Evolutionary conservation across 2,329 filamentous ascomycete genomes (phyloP), one percentile per base, ranked within the genome.

Genomic region (Paecilomyces dactylethromorphus): DNA sequence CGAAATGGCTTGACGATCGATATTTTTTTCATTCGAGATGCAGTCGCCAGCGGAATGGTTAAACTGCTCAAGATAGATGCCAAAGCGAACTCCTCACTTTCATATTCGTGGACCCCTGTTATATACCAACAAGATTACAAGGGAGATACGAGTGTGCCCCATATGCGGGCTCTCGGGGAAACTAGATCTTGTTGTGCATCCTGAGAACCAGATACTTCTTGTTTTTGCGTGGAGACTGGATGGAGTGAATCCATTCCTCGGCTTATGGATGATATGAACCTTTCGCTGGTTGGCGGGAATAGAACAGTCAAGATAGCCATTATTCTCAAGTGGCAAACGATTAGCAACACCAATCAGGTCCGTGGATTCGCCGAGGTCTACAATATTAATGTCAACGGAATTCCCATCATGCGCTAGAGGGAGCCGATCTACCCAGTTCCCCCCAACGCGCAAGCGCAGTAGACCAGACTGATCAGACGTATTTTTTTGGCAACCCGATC

Each of bases 191-290:
- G 15, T 57, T 10, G 32, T 57, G 31, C 26, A n/a, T 22, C 45
- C 49, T 5, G 49, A 22, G 2, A 29, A 53, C 4, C 55, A 53
- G 29, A 51, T 32, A 33, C n/a, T 53, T 18, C 55, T 49, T 32
- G 31, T 33, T 29, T 13, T 57, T 24, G 45, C 51, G 35, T 57
- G 22, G 24, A 51, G 55, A 22, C 45, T 3, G 45, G 24, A 33
- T 56, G 45, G 55, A 24, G 24, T 13, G 45, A 52, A 13, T 52
- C 55, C n/a, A 49, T 35, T 22, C 49, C 24, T n/a, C 45, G 51
- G 45, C 55, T 57, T 21, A 22, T 57, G 55, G 49, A 53, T 10
- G 45, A 53, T n/a, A 29, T 57, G 55, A 57, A 57, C 2, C 55
- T 57, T 52, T 57, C 26, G 55, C 45, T 57, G 3, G 49, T 57